phyloP scores from a whole-genome alignment of 768 basidiomycete genomes.

The Boletus bicolor region DNA sequence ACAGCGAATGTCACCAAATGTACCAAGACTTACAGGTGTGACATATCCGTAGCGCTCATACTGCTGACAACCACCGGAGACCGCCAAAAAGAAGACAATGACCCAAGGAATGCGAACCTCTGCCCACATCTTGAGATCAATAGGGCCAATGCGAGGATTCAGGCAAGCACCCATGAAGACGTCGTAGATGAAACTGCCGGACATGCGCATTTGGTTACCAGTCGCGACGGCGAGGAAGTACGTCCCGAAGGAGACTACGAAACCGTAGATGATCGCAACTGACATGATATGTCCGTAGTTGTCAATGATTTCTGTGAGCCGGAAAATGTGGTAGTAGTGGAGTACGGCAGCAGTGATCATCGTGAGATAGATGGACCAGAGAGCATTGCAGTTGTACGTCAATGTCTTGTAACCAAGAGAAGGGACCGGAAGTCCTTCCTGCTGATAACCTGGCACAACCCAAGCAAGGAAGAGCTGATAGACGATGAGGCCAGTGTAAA shows the following conservation, averaged over 20 bases:
- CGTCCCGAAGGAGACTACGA: slow-evolving; percentile 72
- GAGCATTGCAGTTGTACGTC: slow-evolving; percentile 96
- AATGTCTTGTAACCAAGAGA: slow-evolving; percentile 90
- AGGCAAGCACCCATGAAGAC: slow-evolving; percentile 95
- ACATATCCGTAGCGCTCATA: slow-evolving; percentile 91
- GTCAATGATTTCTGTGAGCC: slow-evolving; percentile 91
- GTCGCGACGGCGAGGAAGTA: slow-evolving; percentile 77
- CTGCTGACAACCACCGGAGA: slow-evolving; percentile 93
- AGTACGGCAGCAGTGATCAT: slow-evolving; percentile 70
- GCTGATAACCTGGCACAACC: slow-evolving; percentile 87
- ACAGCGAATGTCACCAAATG: neutral
- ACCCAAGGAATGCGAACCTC: slow-evolving; percentile 98
- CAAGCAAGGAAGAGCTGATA: slow-evolving; percentile 90
- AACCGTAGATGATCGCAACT: slow-evolving; percentile 90
- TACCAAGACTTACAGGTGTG: slow-evolving; percentile 62
- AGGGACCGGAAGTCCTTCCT: slow-evolving; percentile 95
- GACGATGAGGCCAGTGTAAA: slow-evolving; percentile 84
- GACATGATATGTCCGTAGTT: slow-evolving; percentile 96
- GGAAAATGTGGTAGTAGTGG: slow-evolving; percentile 80
- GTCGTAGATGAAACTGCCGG: slow-evolving; percentile 92
- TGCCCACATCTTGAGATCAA: slow-evolving; percentile 99
- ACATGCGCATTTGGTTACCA: slow-evolving; percentile 86
- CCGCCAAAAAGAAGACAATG: slow-evolving; percentile 87
- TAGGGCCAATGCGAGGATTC: slow-evolving; percentile 86
- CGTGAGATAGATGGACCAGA: slow-evolving; percentile 80